Evolutionary conservation across 306 rosid species (phyloP), one percentile per base, ranked within the genome.

Genomic region (Gastrolobium villosum): DNA sequence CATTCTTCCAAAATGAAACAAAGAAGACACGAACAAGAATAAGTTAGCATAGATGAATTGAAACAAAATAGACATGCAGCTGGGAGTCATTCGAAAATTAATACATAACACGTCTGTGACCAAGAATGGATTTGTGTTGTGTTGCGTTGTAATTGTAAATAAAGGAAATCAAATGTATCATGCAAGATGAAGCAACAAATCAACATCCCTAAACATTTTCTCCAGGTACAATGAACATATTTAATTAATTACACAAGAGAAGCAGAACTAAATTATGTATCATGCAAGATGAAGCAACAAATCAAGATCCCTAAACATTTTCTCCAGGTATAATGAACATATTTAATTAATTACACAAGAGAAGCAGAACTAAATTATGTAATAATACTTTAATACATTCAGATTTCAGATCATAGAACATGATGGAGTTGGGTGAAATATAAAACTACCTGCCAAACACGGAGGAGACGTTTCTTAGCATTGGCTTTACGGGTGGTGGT

Each of bases 401-500:
- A 20, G 26, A 20, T 20, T 20, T 20, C 26, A 20, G 26, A 20
- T 20, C 26, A 20, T 20, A 20, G 26, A 20, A 20, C 26, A 20
- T 20, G 26, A 20, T 20, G 26, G 26, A 20, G 26, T 20, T 20
- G 26, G 26, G 26, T 20, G 26, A 20, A 20, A 20, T 20, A 20
- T 20, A 20, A 20, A 20, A 20, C 26, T 62, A 88, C 98, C 97
- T 95, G 99, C 99, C 99, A 95, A 61, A 93, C 97, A 5, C 99
- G 95, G 62, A 76, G 91, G 65, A 95, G 96, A 60, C 99, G 96
- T 80, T 95, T 95, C 88, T 89, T 89, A 79, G 98, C 97, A 79
- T 94, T 94, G 86, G 97, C 96, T 81, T 89, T 92, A 36, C 97
- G 93, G 30, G 98, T 94, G 66, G 93, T 5, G 20, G 97, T 94